These are phyloP conservation scores for Ceratocystis albifundus DNA, from an alignment of 2,329 filamentous ascomycete species.

Conservation along the genomic window DNA sequence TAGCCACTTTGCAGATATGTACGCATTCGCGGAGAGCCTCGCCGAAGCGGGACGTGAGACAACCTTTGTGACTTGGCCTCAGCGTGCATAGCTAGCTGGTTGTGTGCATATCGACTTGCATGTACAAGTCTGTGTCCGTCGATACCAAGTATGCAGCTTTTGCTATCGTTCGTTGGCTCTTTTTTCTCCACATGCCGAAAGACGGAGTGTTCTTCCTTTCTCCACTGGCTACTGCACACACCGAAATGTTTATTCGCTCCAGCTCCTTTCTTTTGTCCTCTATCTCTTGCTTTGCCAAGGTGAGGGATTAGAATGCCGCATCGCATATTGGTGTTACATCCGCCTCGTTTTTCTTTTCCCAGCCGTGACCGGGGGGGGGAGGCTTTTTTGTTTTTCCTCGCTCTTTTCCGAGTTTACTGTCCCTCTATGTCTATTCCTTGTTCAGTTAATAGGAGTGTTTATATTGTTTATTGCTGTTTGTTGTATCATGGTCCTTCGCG, in stretches of 20 bases:
- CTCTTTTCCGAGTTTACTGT: background rate
- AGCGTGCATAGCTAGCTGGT: background rate
- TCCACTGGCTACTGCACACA: too few species aligned
- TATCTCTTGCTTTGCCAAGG: background rate
- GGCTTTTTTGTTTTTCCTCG: background rate
- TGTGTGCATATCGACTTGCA: background rate
- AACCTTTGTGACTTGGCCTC: background rate
- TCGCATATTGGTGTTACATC: background rate
- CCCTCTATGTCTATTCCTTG: background rate
- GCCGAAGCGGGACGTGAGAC: background rate
- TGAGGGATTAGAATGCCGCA: background rate
- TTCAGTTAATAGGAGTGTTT: too few species aligned
- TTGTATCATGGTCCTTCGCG: too few species aligned
- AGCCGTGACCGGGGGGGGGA: background rate
- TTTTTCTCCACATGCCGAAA: too few species aligned
- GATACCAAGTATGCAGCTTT: background rate
- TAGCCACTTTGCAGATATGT: too few species aligned
- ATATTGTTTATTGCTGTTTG: too few species aligned
- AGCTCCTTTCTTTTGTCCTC: background rate
- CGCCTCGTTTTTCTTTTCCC: slow-evolving; percentile 5
- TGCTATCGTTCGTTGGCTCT: too few species aligned
- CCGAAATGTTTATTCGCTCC: background rate
- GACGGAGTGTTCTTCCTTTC: too few species aligned
- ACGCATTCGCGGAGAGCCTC: background rate
- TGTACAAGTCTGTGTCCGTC: background rate